Base-by-base conservation (phyloP, 2,329 filamentous ascomycete species). In the Pezicula rhizophila region DNA sequence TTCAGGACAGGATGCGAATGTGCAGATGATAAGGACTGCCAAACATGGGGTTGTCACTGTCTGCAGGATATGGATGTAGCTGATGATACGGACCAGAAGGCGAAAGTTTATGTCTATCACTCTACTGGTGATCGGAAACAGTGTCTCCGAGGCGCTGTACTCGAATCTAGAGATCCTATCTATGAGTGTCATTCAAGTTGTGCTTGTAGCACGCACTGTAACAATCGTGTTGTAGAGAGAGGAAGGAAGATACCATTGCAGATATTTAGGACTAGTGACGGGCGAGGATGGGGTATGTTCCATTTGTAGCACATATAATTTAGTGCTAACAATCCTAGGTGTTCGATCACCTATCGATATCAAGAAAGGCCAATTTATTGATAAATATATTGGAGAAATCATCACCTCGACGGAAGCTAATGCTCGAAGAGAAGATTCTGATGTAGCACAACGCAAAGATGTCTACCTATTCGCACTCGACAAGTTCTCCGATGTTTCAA, bases 121-220 rank as follows among this genome's bases (percentile, higher is more conserved):
- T 69, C 72, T 5, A 70, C 70, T 20, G 80, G 80, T 0, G 57
- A 59, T 10, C 76, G 74, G 49, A 71, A 71, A 1, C 79, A 77
- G 0, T 69, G 76, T 15, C 64, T 86, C 40, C 70, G 78, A 15
- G 70, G 71, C 23, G 70, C 71, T 39, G 69, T 78, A 39, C 69
- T 83, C 11, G 57, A 72, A 20, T 80, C 77, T 23, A 73, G 77
- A 35, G 65, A 76, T 31, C 79, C 85, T 0, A 85, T 95, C 49
- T 92, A 91, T 66, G 89, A 95, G 60, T 95, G 89, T 62, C 89
- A 93, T 57, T 70, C 76, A 2, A 78, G 75, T 8, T 95, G 89
- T 66, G 70, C 68, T 2, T 95, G 89, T 58, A 75, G 75, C 2
- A 61, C 65, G 0, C 57, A 69, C 15, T 95, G 89, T 59, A 82